Evolutionary conservation across 1,139 yeast genomes (phyloP).

Genomic region (Yamadazyma atlantica): DNA sequence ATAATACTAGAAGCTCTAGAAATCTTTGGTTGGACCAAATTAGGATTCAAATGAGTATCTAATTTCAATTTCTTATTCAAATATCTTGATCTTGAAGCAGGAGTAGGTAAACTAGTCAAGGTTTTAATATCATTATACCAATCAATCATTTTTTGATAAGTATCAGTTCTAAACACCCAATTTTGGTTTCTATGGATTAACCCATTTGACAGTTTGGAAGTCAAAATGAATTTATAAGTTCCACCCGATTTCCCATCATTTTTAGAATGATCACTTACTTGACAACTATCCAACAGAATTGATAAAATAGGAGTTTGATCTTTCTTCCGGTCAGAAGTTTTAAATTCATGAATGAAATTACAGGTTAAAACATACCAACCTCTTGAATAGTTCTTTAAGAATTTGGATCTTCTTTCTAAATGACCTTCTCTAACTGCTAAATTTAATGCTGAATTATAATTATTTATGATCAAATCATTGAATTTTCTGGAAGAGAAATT

Average conservation of each 20-base stretch:
- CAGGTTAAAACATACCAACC: slow-evolving; percentile 94
- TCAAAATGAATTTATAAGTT: slow-evolving; percentile 74
- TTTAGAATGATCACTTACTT: slow-evolving; percentile 77
- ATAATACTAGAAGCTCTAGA: slow-evolving; percentile 33
- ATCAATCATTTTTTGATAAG: slow-evolving; percentile 71
- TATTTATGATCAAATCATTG: slow-evolving; percentile 61
- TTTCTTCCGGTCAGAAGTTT: slow-evolving; percentile 74
- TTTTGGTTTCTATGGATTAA: slow-evolving; percentile 75
- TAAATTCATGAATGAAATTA: slow-evolving; percentile 85
- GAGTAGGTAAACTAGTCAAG: slow-evolving; percentile 58
- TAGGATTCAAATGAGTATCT: slow-evolving; percentile 16
- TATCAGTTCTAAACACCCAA: slow-evolving; percentile 88
- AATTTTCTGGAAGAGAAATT: slow-evolving; percentile 66
- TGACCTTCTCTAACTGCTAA: slow-evolving; percentile 74
- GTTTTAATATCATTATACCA: slow-evolving; percentile 82
- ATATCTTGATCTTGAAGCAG: slow-evolving; percentile 46
- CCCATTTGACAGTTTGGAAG: slow-evolving; percentile 69
- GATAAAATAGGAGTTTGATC: slow-evolving; percentile 91
- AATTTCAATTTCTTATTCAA: slow-evolving; percentile 20
- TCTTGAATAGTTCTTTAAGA: slow-evolving; percentile 80
- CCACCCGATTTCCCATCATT: slow-evolving; percentile 61
- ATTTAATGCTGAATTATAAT: slow-evolving; percentile 70
- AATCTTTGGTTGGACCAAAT: slow-evolving; percentile 14
- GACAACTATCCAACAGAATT: slow-evolving; percentile 75
- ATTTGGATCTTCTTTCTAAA: slow-evolving; percentile 88